Percentiles rank a stretch among this genome's conserved stretches.
Evolutionary conservation across 2,329 filamentous ascomycete species (phyloP).

Genomic region (Xylariaceae sp.): DNA sequence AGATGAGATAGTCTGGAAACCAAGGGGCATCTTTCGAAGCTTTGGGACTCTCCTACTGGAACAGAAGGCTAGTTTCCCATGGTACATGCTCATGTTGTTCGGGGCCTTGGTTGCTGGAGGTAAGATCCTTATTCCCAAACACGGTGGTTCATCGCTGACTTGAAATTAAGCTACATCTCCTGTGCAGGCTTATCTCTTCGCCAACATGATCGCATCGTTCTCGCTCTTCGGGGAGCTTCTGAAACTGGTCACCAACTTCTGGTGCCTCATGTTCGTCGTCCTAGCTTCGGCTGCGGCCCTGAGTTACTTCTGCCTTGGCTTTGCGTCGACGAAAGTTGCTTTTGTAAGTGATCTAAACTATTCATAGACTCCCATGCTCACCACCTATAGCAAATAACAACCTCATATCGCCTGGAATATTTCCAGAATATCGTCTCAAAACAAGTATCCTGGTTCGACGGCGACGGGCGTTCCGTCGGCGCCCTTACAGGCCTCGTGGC

Average conservation of each 20-base stretch:
- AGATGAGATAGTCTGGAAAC: slow-evolving; percentile 15
- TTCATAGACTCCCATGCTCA: background rate
- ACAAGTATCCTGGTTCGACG: slow-evolving; percentile 55
- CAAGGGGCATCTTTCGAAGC: slow-evolving; percentile 25
- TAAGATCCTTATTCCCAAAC: too few relatives aligned
- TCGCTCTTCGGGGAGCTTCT: slow-evolving; percentile 25
- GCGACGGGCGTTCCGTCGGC: slow-evolving; percentile 53
- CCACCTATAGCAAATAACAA: slow-evolving; percentile 39
- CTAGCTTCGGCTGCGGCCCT: slow-evolving; percentile 49
- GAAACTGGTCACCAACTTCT: slow-evolving; percentile 44
- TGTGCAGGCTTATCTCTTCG: slow-evolving; percentile 52
- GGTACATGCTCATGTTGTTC: slow-evolving; percentile 29
- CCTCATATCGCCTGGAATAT: slow-evolving; percentile 54
- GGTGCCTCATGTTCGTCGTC: slow-evolving; percentile 60
- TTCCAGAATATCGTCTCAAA: slow-evolving; percentile 54
- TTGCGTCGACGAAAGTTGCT: slow-evolving; percentile 43
- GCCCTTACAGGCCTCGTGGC: slow-evolving; percentile 52
- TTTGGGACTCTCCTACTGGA: slow-evolving; percentile 29
- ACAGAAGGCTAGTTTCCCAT: slow-evolving; percentile 27
- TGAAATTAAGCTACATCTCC: slow-evolving; percentile 37
- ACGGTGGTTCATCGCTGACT: too few relatives aligned
- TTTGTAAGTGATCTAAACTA: slow-evolving; percentile 27
- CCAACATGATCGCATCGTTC: slow-evolving; percentile 42
- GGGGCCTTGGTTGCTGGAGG: slow-evolving; percentile 34
- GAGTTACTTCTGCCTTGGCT: slow-evolving; percentile 49